These are phyloP conservation scores for Pseudomicrostroma phylloplanum DNA, from an alignment of 1,284 basidiomycete species.

Conservation along the genomic window DNA sequence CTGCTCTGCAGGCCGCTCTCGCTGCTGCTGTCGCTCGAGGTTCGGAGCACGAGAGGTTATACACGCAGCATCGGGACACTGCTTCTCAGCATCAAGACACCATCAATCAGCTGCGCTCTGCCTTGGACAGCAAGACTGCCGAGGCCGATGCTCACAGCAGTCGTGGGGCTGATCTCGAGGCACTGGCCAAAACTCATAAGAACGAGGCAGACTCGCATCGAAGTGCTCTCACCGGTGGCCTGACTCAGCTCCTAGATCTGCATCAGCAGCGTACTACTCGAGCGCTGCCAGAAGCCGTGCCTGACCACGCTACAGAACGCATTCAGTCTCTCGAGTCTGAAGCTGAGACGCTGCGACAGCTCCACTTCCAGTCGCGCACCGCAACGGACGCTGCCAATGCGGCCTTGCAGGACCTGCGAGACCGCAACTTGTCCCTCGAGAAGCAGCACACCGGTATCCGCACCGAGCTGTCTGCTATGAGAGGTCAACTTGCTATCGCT, in stretches of 20 bases:
- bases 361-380: constrained; percentile 37
- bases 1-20: constrained; percentile 74
- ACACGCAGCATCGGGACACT: constrained; percentile 51
- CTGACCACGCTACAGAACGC: constrained; percentile 36
- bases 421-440: constrained; percentile 63
- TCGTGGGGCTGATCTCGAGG: constrained; percentile 68
- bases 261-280: constrained; percentile 25
- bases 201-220: constrained; percentile 44
- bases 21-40: constrained; percentile 69
- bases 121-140: constrained; percentile 60
- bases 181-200: constrained; percentile 60
- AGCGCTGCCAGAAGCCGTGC: constrained; percentile 16
- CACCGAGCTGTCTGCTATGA: constrained; percentile 70
- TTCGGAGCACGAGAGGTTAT: constrained; percentile 71
- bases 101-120: constrained; percentile 67
- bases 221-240: constrained; percentile 35
- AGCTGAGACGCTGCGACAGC: constrained; percentile 37
- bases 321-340: constrained; percentile 44
- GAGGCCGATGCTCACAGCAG: constrained; percentile 56
- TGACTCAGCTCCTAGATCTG: constrained; percentile 40
- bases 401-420: constrained; percentile 64
- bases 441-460: constrained; percentile 65
- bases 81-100: constrained; percentile 55
- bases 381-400: constrained; percentile 50
- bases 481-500: constrained; percentile 67